Percentiles rank a stretch among this genome's conserved stretches.
Conservation (phyloP, 148 eudicot species). For the Spergularia bocconei region DNA sequence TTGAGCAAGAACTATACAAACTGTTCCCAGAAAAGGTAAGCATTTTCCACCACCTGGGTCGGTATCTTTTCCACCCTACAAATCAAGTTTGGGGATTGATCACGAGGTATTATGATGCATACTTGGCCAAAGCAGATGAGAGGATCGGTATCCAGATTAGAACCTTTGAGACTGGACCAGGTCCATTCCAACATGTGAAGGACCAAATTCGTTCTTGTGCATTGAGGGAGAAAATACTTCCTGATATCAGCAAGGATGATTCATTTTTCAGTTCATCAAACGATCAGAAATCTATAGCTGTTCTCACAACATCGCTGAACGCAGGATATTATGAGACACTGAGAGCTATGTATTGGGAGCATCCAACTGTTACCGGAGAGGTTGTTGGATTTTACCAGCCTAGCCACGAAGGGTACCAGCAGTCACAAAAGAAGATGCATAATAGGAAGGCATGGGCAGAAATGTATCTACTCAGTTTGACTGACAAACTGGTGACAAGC, state of each 20-base stretch:
- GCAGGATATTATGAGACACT: constrained; percentile 67
- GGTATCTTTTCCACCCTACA: constrained; percentile 91
- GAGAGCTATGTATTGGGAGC: constrained; percentile 63
- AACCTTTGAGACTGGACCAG: constrained; percentile 57
- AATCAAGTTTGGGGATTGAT: constrained; percentile 93
- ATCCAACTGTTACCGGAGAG: constrained; percentile 71
- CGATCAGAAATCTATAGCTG: constrained; percentile 53
- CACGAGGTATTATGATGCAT: constrained; percentile 70
- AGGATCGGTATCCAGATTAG: constrained; percentile 79
- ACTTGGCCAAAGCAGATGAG: constrained; percentile 78
- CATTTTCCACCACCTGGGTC: constrained; percentile 80
- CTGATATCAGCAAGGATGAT: constrained; percentile 42
- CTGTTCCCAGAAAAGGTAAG: constrained; percentile 78
- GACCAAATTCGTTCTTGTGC: constrained; percentile 74
- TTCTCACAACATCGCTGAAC: constrained; percentile 65
- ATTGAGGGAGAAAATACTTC: constrained; percentile 64
- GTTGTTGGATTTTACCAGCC: constrained; percentile 69
- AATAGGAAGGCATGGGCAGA: constrained; percentile 91
- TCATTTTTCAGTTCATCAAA: constrained; percentile 21
- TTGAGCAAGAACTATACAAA: constrained; percentile 58
- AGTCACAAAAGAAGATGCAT: constrained; percentile 59
- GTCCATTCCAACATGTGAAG: constrained; percentile 74
- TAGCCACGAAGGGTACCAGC: constrained; percentile 78
- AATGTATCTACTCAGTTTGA: constrained; percentile 82
- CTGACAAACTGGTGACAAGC: constrained; percentile 80